A percentile compares a stretch with the other conserved stretches of the same genome.
These are phyloP conservation scores for Fusarium poae DNA, from an alignment of 2,329 filamentous ascomycete species.

Conservation along the genomic window DNA sequence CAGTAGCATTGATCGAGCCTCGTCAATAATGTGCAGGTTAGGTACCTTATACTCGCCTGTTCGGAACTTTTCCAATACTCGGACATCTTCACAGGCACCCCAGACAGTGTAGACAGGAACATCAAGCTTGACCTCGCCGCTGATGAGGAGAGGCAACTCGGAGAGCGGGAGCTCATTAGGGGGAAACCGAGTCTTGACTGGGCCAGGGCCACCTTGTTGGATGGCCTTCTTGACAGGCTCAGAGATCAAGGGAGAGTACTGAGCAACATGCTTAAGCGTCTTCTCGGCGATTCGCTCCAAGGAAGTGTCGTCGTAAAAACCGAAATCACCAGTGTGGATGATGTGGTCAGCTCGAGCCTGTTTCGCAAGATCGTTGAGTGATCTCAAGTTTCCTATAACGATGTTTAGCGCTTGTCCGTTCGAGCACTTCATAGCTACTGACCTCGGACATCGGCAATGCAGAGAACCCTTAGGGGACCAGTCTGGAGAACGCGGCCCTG, in stretches of 20 bases:
- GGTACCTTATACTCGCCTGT: slow-evolving; percentile 98
- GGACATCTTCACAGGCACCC: slow-evolving; percentile 98
- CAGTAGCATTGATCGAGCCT: slow-evolving; percentile 94
- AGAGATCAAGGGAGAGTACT: slow-evolving; percentile 94
- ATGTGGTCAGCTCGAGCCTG: slow-evolving; percentile 96
- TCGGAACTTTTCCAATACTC: slow-evolving; percentile 96
- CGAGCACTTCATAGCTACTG: slow-evolving; percentile 44
- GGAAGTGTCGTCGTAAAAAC: slow-evolving; percentile 97
- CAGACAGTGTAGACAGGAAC: slow-evolving; percentile 98
- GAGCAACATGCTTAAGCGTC: slow-evolving; percentile 97
- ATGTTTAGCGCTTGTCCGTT: slow-evolving; percentile 30
- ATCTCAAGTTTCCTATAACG: slow-evolving; percentile 87
- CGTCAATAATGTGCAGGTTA: slow-evolving; percentile 98
- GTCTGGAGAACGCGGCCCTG: slow-evolving; percentile 75
- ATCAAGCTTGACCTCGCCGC: slow-evolving; percentile 89
- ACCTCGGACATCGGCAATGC: slow-evolving; percentile 81
- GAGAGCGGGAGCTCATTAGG: slow-evolving; percentile 89
- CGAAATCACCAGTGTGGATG: slow-evolving; percentile 98
- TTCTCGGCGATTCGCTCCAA: slow-evolving; percentile 98
- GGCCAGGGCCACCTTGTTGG: slow-evolving; percentile 74
- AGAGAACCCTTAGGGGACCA: slow-evolving; percentile 75
- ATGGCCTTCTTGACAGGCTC: slow-evolving; percentile 80
- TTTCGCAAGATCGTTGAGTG: slow-evolving; percentile 95
- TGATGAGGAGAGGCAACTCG: slow-evolving; percentile 89
- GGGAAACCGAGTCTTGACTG: slow-evolving; percentile 87